These are phyloP conservation scores for Schoenoplectus triqueter DNA, from an alignment of 202 grass and related monocot genomes.

Conservation along the genomic window DNA sequence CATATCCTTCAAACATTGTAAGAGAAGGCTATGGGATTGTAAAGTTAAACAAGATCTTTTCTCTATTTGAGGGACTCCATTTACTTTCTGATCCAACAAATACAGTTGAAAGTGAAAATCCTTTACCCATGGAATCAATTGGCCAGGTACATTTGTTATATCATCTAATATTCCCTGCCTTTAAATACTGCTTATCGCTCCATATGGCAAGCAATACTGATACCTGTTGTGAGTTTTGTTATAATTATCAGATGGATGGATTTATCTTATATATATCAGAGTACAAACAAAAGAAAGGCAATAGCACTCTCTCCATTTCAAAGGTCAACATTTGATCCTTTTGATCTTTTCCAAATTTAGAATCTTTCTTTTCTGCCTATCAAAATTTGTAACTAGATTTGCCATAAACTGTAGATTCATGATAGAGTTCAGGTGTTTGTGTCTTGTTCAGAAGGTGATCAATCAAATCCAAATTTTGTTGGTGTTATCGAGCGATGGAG, in stretches of 20 bases:
- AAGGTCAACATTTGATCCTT: conserved; percentile 52
- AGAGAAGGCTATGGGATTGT: conserved; percentile 69
- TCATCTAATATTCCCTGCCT: neutral
- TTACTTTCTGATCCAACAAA: conserved; percentile 53
- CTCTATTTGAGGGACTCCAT: conserved; percentile 69
- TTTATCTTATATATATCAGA: conserved; percentile 81
- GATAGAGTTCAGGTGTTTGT: conserved; percentile 96
- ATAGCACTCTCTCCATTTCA: conserved; percentile 65
- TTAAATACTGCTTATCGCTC: neutral
- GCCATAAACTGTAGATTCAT: conserved; percentile 67
- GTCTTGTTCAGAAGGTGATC: conserved; percentile 59
- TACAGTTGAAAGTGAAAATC: conserved; percentile 65
- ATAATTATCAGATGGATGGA: conserved; percentile 73
- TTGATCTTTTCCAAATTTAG: conserved; percentile 23
- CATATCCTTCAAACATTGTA: conserved; percentile 63
- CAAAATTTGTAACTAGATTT: conserved; percentile 40
- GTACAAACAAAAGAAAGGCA: conserved; percentile 54
- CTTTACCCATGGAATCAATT: conserved; percentile 73
- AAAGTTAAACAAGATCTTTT: conserved; percentile 60
- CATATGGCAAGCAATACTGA: conserved; percentile 26
- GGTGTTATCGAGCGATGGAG: conserved; percentile 90
- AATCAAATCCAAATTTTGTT: conserved; percentile 56
- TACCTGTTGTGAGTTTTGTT: conserved; percentile 42
- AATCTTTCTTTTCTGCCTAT: neutral
- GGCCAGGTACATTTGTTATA: conserved; percentile 62